Conservation (phyloP, 352 stramenopile species). For the Globisporangium spiculum region DNA sequence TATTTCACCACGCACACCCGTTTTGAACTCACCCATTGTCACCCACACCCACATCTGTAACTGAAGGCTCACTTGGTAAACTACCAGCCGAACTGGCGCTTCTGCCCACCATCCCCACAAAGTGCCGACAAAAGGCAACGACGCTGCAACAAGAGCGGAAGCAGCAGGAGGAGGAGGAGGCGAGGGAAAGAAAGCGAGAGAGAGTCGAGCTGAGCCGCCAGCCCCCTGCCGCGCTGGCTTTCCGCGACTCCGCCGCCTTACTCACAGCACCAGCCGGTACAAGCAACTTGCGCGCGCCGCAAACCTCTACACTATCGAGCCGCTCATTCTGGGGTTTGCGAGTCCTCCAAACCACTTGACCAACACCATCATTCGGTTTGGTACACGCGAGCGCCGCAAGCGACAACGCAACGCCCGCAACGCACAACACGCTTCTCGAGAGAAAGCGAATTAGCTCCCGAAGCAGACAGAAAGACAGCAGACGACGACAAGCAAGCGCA, state of each 20-base stretch:
- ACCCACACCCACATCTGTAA: neutral
- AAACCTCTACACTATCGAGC: slow-evolving; percentile 7
- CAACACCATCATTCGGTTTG: slow-evolving; percentile 20
- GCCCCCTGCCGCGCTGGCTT: slow-evolving; percentile 7
- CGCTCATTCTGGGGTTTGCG: slow-evolving; percentile 20
- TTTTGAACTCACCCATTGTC: neutral
- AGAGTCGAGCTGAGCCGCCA: neutral
- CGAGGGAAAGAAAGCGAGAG: slow-evolving; percentile 11
- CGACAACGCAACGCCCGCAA: slow-evolving; percentile 6
- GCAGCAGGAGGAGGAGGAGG: neutral
- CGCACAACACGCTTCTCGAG: slow-evolving; percentile 1
- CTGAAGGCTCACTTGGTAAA: neutral
- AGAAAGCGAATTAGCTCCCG: neutral
- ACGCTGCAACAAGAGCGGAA: neutral
- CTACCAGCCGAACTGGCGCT: slow-evolving; percentile 3
- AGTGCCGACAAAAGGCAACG: slow-evolving; percentile 1
- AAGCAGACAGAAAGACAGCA: neutral
- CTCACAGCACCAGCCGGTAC: neutral
- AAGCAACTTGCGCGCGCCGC: neutral
- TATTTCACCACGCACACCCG: neutral
- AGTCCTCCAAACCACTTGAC: slow-evolving; percentile 11
- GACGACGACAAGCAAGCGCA: neutral
- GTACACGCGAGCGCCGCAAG: slow-evolving; percentile 16
- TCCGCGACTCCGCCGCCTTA: slow-evolving; percentile 2
- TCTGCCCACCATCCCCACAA: neutral